Evolutionary conservation across 2,329 filamentous ascomycete species (phyloP).

Genomic region (Allantophomopsis lycopodina): DNA sequence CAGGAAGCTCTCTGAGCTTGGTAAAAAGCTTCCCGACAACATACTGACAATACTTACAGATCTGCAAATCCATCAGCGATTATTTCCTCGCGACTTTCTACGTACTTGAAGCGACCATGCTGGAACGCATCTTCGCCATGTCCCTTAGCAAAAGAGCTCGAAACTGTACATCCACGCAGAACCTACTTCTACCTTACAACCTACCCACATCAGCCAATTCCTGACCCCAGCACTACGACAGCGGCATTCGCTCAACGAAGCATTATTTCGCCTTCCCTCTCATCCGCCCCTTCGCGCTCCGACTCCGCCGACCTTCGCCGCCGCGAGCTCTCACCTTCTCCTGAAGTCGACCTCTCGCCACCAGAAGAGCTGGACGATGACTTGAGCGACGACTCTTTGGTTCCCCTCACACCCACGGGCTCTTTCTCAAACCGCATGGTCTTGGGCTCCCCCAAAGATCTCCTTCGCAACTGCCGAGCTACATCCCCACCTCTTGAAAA

Average conservation of each 20-base stretch:
- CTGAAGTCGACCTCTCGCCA: slow-evolving; percentile 82
- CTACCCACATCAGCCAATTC: slow-evolving; percentile 70
- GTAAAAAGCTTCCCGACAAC: neutral
- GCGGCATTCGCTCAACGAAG: slow-evolving; percentile 33
- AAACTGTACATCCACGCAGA: slow-evolving; percentile 82
- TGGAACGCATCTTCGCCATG: slow-evolving; percentile 71
- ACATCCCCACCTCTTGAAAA: slow-evolving; percentile 81
- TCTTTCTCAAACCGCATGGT: slow-evolving; percentile 38
- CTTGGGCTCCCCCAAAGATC: slow-evolving; percentile 18
- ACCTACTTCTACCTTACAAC: slow-evolving; percentile 95
- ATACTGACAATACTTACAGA: slow-evolving; percentile 34
- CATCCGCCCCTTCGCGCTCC: slow-evolving; percentile 50
- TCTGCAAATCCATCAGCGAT: slow-evolving; percentile 93
- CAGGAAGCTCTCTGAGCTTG: no score
- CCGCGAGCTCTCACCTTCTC: slow-evolving; percentile 70
- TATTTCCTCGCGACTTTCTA: slow-evolving; percentile 80
- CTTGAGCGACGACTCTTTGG: slow-evolving; percentile 47
- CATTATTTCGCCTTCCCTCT: slow-evolving; percentile 75
- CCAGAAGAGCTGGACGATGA: slow-evolving; percentile 62
- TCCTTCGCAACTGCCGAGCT: slow-evolving; percentile 51
- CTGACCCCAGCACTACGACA: slow-evolving; percentile 37
- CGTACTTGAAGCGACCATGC: slow-evolving; percentile 76
- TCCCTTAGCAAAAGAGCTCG: slow-evolving; percentile 83
- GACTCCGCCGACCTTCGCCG: slow-evolving; percentile 60
- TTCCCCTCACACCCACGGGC: slow-evolving; percentile 48